phyloP scores from a whole-genome alignment of 2,329 filamentous ascomycete genomes.

The Verticillium alfalfae region DNA sequence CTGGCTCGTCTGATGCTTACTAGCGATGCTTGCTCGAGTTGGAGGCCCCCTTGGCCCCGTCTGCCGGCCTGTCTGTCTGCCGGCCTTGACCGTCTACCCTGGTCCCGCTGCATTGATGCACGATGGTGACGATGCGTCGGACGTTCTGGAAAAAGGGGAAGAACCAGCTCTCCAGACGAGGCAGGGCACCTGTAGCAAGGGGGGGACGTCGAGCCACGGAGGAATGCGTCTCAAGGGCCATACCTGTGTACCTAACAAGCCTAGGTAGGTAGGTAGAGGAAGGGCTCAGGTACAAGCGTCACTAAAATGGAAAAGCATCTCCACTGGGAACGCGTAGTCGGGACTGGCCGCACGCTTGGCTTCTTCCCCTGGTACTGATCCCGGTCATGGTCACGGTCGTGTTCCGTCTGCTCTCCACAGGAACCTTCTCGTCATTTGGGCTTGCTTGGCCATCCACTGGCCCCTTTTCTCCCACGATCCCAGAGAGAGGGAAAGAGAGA shows the following conservation, averaged over 20 bases:
- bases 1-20: background rate
- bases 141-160: background rate
- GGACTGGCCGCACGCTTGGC: background rate
- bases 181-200: background rate
- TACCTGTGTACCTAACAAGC: too few species aligned
- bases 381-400: background rate
- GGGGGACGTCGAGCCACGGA: background rate
- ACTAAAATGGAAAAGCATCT: background rate
- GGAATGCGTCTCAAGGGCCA: too few species aligned
- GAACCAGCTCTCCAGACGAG: background rate
- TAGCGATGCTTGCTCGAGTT: background rate
- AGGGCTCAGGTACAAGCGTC: too few species aligned
- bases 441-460: background rate
- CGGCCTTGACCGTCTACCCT: too few species aligned
- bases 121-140: background rate
- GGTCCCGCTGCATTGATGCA: background rate
- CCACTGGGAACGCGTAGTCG: background rate
- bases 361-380: background rate
- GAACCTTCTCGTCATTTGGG: background rate
- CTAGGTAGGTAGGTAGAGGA: background rate
- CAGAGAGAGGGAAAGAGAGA: too few species aligned
- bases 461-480: background rate
- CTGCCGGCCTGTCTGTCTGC: too few species aligned
- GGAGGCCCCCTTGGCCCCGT: too few species aligned
- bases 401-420: background rate